phyloP scores from a whole-genome alignment of 2,329 filamentous ascomycete species.

The Stagonosporopsis tanaceti region DNA sequence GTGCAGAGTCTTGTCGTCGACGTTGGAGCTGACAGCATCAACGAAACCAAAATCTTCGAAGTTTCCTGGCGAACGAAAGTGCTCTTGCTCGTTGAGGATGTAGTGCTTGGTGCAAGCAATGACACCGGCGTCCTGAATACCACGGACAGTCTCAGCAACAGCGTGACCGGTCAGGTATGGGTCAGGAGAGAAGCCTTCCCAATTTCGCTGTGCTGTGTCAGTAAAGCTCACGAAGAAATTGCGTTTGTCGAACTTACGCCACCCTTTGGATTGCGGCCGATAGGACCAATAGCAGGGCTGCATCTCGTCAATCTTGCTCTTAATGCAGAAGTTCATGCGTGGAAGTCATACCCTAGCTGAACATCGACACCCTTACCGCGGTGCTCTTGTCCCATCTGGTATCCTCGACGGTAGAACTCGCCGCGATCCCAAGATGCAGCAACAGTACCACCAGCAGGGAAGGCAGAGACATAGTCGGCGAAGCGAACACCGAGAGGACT shows the following conservation, averaged over 20 bases:
- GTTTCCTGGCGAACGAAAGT: constrained; percentile 70
- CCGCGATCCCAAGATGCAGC: constrained; percentile 83
- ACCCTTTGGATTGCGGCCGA: constrained; percentile 72
- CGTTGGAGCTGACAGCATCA: constrained; percentile 67
- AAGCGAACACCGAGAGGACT: constrained; percentile 81
- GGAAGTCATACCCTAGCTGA: constrained; percentile 65
- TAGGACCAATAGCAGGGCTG: constrained; percentile 73
- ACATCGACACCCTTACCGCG: constrained; percentile 78
- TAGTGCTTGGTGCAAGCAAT: constrained; percentile 76
- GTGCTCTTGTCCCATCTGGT: constrained; percentile 78
- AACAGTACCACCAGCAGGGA: constrained; percentile 78
- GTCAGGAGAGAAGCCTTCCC: constrained; percentile 69
- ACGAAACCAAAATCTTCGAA: constrained; percentile 68
- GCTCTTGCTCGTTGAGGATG: constrained; percentile 67
- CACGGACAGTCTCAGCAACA: constrained; percentile 75
- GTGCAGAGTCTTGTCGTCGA: constrained; percentile 70
- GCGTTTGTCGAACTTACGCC: constrained; percentile 54
- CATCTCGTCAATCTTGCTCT: not conserved
- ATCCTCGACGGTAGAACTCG: constrained; percentile 73
- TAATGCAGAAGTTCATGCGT: not conserved
- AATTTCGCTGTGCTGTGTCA: constrained; percentile 31
- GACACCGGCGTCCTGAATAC: constrained; percentile 82
- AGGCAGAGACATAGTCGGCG: constrained; percentile 82
- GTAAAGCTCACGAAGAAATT: not conserved
- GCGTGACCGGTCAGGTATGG: constrained; percentile 77